Evolutionary conservation across 371 early-diverging fungal species (phyloP), one percentile per base, ranked within the genome.

Genomic region (Mortierella sp.): DNA sequence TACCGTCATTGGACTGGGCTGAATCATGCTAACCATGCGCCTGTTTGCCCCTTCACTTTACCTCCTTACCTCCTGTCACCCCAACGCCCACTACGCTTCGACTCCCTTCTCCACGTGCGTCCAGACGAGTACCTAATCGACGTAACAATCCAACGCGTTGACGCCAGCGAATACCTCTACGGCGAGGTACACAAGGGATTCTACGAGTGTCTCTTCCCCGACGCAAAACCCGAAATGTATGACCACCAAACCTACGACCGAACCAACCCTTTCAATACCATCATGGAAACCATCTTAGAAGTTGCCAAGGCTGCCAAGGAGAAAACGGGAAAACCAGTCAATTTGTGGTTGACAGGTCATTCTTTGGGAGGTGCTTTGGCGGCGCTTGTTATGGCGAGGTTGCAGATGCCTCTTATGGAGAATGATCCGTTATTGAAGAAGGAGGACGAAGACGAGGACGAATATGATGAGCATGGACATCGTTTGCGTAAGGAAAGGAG

Each of bases 331-430:
- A 78, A 82, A 14, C 90, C 90, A 19, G 85, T 90, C 19, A 90
- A 90, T 54, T 60, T 92, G 2, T 92, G 91, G 91, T 68, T 92
- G 9, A 89, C 91, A 0, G 92, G 92, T 0, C 91, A 92, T 78
- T 91, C 91, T 0, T 73, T 92, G 9, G 91, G 85, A 45, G 90
- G 90, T 6, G 90, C 91, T 0, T 72, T 92, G 70, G 85, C 88
- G 7, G 88, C 90, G 1, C 72, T 91, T 26, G 78, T 89, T 3
- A 90, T 91, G 88, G 92, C 91, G 0, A 77, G 92, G 19, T 83
- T 88, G 38, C 81, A 91, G 28, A 87, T 90, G 74, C 86, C 88
- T 2, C 81, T 91, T 7, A 79, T 81, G 24, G 82, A 84, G 16
- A 74, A 87, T 1, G 88, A 84, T 31, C 81, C 88, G 5, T 65